A percentile compares a stretch with the other conserved stretches of the same genome.
Evolutionary conservation across 768 basidiomycete genomes (phyloP).

Genomic region (Pulveroboletus sp.): DNA sequence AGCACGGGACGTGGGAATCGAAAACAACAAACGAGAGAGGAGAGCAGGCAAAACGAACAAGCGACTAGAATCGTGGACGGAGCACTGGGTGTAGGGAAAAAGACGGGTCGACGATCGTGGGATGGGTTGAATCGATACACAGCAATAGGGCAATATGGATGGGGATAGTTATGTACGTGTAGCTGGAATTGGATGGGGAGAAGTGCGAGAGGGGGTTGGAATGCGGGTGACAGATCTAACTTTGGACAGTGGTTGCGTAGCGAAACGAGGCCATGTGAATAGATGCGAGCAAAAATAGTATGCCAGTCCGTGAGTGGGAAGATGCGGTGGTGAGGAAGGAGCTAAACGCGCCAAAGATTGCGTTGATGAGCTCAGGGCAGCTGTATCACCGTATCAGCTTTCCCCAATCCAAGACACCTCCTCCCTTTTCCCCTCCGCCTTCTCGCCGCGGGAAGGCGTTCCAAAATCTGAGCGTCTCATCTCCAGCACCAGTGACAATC

Average conservation of each 20-base stretch:
- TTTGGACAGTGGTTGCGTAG: conserved; percentile 14
- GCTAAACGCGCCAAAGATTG: not conserved
- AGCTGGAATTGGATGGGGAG: not conserved
- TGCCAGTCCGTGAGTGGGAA: conserved; percentile 10
- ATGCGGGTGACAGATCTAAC: conserved; percentile 25
- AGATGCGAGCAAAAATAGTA: conserved; percentile 28
- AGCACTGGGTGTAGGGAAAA: conserved; percentile 18
- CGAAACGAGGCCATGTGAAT: conserved; percentile 14
- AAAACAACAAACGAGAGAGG: conserved; percentile 18
- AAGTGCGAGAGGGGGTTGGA: conserved; percentile 2
- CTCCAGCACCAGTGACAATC: conserved; percentile 96
- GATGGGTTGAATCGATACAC: conserved; percentile 24
- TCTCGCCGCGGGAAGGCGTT: conserved; percentile 89
- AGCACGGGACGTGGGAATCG: conserved; percentile 2
- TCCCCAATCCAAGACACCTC: conserved; percentile 45
- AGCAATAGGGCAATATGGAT: conserved; percentile 25
- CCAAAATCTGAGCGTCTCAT: conserved; percentile 97
- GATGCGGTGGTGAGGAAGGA: conserved; percentile 4
- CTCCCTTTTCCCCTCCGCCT: conserved; percentile 33
- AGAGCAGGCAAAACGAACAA: conserved; percentile 19
- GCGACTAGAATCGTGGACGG: conserved; percentile 8
- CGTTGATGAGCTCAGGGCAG: not conserved
- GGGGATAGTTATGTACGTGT: conserved; percentile 26
- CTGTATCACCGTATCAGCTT: conserved; percentile 45
- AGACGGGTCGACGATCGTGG: conserved; percentile 8